phyloP scores from a whole-genome alignment of 805 yeast genomes.

The Nakazawaea sp. region DNA sequence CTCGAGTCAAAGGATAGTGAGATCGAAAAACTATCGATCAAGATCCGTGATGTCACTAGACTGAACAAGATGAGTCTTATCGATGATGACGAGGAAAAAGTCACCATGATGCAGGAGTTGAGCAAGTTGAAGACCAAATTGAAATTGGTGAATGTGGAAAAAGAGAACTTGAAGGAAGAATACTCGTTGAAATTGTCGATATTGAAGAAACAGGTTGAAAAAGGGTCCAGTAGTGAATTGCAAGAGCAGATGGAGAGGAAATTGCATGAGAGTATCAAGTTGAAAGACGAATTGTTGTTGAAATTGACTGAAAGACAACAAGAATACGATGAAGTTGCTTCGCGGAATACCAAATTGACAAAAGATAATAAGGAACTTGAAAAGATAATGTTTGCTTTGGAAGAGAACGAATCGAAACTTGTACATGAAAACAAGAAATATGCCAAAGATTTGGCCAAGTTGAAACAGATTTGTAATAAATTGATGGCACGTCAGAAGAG shows the following conservation, averaged over 20 bases:
- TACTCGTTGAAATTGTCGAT: conserved; percentile 28
- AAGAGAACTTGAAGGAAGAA: conserved; percentile 27
- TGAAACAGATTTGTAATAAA: conserved; percentile 23
- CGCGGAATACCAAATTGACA: conserved; percentile 17
- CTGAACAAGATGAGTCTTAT: conserved; percentile 18
- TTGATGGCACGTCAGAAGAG: conserved; percentile 22
- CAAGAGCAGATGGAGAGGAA: conserved; percentile 25
- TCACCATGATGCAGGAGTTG: conserved; percentile 28
- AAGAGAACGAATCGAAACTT: conserved; percentile 23
- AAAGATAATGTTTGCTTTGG: conserved; percentile 21
- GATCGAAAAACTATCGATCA: conserved; percentile 24
- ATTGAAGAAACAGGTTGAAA: conserved; percentile 25
- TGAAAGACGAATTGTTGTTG: conserved; percentile 20
- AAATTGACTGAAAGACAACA: conserved; percentile 18
- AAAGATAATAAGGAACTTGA: conserved; percentile 23
- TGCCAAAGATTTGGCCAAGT: conserved; percentile 18
- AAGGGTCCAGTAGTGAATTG: too few species aligned
- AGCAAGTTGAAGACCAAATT: conserved; percentile 31
- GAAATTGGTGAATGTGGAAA: conserved; percentile 29
- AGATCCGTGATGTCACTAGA: conserved; percentile 26
- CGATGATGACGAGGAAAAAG: conserved; percentile 28
- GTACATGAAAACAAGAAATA: conserved; percentile 25
- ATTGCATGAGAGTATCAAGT: conserved; percentile 25
- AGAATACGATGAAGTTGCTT: conserved; percentile 17
- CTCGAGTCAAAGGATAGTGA: conserved; percentile 30